Conservation (phyloP, 2,329 filamentous ascomycete species). For the Penicillium sumatraense region DNA sequence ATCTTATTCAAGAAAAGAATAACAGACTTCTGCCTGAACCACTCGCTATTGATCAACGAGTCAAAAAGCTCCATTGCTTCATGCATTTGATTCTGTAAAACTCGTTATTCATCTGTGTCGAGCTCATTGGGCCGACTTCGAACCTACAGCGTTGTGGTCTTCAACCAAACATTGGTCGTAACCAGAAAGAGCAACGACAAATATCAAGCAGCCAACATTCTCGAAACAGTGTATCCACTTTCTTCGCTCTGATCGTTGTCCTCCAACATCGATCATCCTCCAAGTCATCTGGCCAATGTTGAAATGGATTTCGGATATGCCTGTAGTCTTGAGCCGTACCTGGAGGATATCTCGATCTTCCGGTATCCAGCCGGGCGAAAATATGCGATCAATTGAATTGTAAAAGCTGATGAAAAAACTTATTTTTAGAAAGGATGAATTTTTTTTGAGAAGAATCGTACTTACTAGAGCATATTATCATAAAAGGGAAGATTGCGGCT, state of each 20-base stretch:
- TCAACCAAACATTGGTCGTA: not conserved
- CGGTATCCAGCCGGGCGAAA: slow-evolving; percentile 79
- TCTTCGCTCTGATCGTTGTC: slow-evolving; percentile 88
- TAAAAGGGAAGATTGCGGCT: not conserved
- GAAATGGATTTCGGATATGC: slow-evolving; percentile 93
- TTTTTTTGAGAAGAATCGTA: not conserved
- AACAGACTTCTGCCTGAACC: not conserved
- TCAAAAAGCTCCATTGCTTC: slow-evolving; percentile 1
- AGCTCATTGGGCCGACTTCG: not conserved
- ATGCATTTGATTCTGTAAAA: not conserved
- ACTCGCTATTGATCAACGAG: not conserved
- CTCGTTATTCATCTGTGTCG: not conserved
- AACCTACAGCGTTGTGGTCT: not conserved
- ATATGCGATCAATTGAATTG: slow-evolving; percentile 73
- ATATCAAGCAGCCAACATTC: slow-evolving; percentile 87
- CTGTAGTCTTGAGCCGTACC: slow-evolving; percentile 85
- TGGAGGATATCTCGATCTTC: slow-evolving; percentile 93
- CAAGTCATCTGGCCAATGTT: slow-evolving; percentile 89
- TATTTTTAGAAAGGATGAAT: no score
- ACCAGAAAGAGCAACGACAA: slow-evolving; percentile 76
- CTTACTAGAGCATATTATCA: not conserved
- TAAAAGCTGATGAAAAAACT: slow-evolving; percentile 69
- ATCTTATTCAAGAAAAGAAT: slow-evolving; percentile 1
- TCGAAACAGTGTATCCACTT: slow-evolving; percentile 98
- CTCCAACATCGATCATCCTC: slow-evolving; percentile 94